Percentiles rank a stretch among this genome's conserved stretches.
Evolutionary conservation across 176 grass and related monocot genomes (phyloP).

Genomic region (Tillandsia fasciculata): DNA sequence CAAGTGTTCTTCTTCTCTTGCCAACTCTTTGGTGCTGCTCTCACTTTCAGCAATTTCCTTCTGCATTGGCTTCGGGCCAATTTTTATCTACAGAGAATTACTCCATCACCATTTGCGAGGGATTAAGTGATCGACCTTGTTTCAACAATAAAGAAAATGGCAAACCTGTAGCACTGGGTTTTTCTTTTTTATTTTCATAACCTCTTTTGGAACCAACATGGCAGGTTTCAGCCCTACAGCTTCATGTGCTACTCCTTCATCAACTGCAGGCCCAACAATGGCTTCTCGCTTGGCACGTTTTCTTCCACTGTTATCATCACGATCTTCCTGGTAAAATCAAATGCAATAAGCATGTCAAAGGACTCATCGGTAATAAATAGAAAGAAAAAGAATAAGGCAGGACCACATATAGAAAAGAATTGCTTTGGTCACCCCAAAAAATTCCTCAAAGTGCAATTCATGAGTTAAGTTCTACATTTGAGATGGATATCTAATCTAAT

Average conservation of each 20-base stretch:
- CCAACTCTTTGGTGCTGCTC: conserved; percentile 26
- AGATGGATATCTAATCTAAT: too few relatives aligned
- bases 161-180: conserved; percentile 67
- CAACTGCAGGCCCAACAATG: conserved; percentile 85
- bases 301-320: conserved; percentile 22
- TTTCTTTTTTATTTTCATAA: conserved; percentile 85
- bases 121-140: not conserved
- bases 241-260: conserved; percentile 83
- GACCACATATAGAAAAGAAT: too few relatives aligned
- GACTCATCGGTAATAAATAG: not conserved
- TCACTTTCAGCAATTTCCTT: conserved; percentile 32
- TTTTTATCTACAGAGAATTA: conserved; percentile 59
- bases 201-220: conserved; percentile 59
- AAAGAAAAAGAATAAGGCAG: not conserved
- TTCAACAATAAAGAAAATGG: conserved; percentile 1
- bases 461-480: too few relatives aligned
- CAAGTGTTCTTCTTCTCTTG: conserved; percentile 26
- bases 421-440: too few relatives aligned
- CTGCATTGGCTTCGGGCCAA: conserved; percentile 35
- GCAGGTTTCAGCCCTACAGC: conserved; percentile 68
- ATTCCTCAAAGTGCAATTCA: too few relatives aligned
- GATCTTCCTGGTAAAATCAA: conserved; percentile 30
- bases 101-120: conserved; percentile 3
- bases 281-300: conserved; percentile 53
- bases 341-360: not conserved